Evolutionary conservation across 2,329 filamentous ascomycete genomes (phyloP), one percentile per base, ranked within the genome.

Genomic region (Sporothrix euskadiensis): DNA sequence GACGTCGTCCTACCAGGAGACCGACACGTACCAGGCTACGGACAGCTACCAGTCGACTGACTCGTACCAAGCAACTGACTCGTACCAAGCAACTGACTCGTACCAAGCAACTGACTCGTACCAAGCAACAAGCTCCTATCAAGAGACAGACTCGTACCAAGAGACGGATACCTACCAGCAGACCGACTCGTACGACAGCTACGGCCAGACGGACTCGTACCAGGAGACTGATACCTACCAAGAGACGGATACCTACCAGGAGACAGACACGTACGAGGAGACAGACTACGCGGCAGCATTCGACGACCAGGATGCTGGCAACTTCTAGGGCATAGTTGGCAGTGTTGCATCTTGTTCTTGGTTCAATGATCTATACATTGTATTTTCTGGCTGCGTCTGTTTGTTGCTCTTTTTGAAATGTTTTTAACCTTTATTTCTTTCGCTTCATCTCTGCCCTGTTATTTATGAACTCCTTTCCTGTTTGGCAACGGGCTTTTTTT

Each of bases 191-290:
- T 72, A 57, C 39, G 66, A 73, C 52, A 65, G 39, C 8, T 73
- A 66, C 65, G 26, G 69, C 47, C 39, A 65, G 10, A 59, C n/a
- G 12, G 19, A 49, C 47, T 32, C 39, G 44, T 69, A 69, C 30
- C 16, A 69, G 3, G 26, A 69, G 65, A 66, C 71, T 1, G 71
- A 74, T 39, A 65, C 71, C 22, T 73, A 32, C 57, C 52, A 73
- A 14, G 73, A 71, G 39, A 73, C 71, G 0, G 73, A 72, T 32
- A 72, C 70, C 22, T 74, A 63, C 39, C 44, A 74, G 49, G 71
- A 73, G 49, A 71, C 63, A 10, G 70, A 66, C 52, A 71, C 49
- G 10, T 71, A 61, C 41, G 26, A 74, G n/a, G 57, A 72, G 26
- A 57, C 65, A 1, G 54, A 70, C 41, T 61, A n/a, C 22, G 22